These are phyloP conservation scores for Xylaria sp. DNA, from an alignment of 2,329 filamentous ascomycete genomes.

Conservation along the genomic window DNA sequence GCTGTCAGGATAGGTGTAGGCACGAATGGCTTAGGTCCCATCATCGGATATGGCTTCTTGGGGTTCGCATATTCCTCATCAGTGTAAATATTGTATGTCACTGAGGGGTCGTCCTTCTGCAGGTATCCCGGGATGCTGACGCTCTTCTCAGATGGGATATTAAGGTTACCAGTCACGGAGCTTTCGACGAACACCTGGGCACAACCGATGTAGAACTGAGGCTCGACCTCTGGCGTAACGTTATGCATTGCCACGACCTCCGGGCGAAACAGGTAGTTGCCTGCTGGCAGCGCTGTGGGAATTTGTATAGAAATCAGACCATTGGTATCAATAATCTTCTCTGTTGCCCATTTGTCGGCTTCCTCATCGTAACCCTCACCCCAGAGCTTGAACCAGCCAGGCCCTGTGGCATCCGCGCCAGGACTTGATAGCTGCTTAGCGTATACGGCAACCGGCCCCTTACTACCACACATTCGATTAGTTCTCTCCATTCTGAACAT, in stretches of 20 bases:
- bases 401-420: conserved; percentile 65
- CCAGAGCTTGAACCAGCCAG: conserved; percentile 82
- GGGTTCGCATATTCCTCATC: conserved; percentile 45
- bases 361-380: conserved; percentile 70
- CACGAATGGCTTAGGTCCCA: conserved; percentile 61
- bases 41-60: conserved; percentile 64
- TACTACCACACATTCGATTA: neutral
- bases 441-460: conserved; percentile 76
- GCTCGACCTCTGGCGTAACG: conserved; percentile 61
- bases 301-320: conserved; percentile 72
- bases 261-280: conserved; percentile 75
- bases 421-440: conserved; percentile 68
- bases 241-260: conserved; percentile 76
- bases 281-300: conserved; percentile 68
- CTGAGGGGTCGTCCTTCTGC: conserved; percentile 60
- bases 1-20: conserved; percentile 23
- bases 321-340: conserved; percentile 71
- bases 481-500: neutral
- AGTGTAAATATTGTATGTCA: conserved; percentile 73
- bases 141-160: conserved; percentile 59
- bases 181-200: conserved; percentile 71
- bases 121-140: conserved; percentile 76
- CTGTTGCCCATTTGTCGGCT: conserved; percentile 72
- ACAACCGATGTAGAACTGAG: conserved; percentile 78
- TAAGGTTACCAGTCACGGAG: conserved; percentile 53